Evolutionary conservation across 257 asterid genomes (phyloP).

Genomic region (Cinchona pubescens): DNA sequence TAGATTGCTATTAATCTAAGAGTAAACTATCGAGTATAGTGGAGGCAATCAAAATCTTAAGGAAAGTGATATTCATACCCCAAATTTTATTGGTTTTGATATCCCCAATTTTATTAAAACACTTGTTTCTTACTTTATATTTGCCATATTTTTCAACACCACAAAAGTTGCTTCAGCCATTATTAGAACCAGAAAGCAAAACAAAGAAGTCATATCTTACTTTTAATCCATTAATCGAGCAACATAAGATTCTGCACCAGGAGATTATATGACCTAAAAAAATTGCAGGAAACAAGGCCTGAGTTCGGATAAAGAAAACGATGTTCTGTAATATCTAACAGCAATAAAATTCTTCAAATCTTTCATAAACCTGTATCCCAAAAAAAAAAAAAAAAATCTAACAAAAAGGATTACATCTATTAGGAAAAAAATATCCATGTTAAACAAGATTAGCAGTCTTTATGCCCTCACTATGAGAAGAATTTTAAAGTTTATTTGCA

Average conservation of each 20-base stretch:
- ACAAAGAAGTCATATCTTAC: slow-evolving; percentile 43
- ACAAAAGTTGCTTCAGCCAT: slow-evolving; percentile 9
- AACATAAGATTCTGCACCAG: slow-evolving; percentile 96
- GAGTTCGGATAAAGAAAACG: neutral
- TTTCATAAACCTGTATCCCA: no score
- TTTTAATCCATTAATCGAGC: slow-evolving; percentile 88
- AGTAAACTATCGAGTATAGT: no score
- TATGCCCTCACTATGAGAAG: neutral
- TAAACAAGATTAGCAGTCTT: neutral
- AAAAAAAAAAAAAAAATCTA: no score
- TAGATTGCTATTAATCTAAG: no score
- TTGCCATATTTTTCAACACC: no score
- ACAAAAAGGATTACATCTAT: neutral
- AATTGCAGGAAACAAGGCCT: slow-evolving; percentile 17
- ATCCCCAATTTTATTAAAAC: no score
- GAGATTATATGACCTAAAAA: slow-evolving; percentile 82
- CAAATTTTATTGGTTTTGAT: no score
- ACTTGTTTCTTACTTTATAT: no score
- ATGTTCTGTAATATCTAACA: neutral
- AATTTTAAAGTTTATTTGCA: neutral
- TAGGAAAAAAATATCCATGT: neutral
- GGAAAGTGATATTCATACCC: no score
- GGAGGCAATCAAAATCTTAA: no score
- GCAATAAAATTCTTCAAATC: neutral
- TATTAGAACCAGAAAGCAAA: neutral